These are phyloP conservation scores for Agastache rugosa DNA, from an alignment of 257 asterid genomes.

Conservation along the genomic window DNA sequence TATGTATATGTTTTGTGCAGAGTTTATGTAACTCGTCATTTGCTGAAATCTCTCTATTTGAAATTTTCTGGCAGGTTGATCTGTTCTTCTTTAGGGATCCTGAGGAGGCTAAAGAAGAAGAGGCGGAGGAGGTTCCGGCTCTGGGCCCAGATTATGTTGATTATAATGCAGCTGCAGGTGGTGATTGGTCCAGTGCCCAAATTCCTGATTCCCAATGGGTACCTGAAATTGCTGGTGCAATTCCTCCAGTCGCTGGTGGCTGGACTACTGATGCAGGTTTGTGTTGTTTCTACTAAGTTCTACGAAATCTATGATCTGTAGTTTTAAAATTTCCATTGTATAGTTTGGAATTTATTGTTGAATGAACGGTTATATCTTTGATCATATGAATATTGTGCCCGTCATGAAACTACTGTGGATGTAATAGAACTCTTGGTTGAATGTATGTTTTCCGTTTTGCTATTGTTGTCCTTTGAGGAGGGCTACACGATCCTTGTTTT, in stretches of 20 bases:
- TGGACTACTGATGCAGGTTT: conserved; percentile 52
- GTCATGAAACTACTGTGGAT: not conserved
- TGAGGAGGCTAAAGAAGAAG: conserved; percentile 54
- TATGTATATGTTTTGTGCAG: not conserved
- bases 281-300: conserved; percentile 10
- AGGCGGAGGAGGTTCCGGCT: conserved; percentile 51
- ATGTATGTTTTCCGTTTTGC: not conserved
- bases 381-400: no score
- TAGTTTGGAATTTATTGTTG: not conserved
- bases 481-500: not conserved
- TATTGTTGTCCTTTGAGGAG: no score
- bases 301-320: not conserved
- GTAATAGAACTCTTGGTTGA: not conserved
- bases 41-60: not conserved
- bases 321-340: not conserved
- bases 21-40: not conserved
- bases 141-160: conserved; percentile 49
- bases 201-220: conserved; percentile 56
- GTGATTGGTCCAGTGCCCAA: conserved; percentile 53
- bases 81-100: conserved; percentile 53
- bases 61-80: conserved; percentile 42
- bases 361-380: not conserved
- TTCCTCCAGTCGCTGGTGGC: conserved; percentile 38
- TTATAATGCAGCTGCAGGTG: conserved; percentile 36
- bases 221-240: conserved; percentile 37